These are phyloP conservation scores for Alternaria sp. DNA, from an alignment of 2,329 filamentous ascomycete species.

Conservation along the genomic window DNA sequence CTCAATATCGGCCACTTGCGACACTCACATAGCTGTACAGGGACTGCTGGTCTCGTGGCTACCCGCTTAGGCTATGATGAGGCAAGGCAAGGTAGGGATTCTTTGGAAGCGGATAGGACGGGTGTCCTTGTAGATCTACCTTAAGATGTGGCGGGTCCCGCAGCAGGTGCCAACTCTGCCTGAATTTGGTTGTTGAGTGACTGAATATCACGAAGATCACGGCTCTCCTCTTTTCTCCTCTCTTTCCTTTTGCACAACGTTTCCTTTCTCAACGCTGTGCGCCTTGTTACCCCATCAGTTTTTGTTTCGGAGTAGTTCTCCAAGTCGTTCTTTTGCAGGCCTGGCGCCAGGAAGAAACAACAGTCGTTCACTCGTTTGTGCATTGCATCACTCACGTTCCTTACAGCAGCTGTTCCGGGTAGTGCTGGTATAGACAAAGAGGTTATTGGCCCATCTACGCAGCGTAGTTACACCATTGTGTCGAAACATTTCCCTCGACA, in stretches of 20 bases:
- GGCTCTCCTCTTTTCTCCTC: constrained; percentile 7
- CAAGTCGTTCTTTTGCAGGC: constrained; percentile 42
- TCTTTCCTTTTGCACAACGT: constrained; percentile 20
- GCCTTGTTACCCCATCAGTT: constrained; percentile 27
- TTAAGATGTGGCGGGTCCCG: constrained; percentile 29
- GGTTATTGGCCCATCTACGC: constrained; percentile 29
- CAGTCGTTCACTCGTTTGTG: constrained; percentile 28
- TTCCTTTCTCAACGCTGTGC: constrained; percentile 40
- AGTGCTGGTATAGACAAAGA: constrained; percentile 11
- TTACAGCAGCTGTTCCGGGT: constrained; percentile 35
- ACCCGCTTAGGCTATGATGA: constrained; percentile 1
- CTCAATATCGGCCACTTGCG: constrained; percentile 26
- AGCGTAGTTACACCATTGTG: constrained; percentile 5
- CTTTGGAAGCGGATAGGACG: constrained; percentile 2
- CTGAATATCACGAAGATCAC: constrained; percentile 38
- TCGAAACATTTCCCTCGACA: constrained; percentile 1
- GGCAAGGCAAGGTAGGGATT: constrained; percentile 1
- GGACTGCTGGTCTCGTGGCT: constrained; percentile 20
- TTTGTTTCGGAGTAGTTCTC: constrained; percentile 14
- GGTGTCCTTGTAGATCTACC: constrained; percentile 34
- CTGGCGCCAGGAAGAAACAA: constrained; percentile 30
- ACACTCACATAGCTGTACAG: constrained; percentile 23
- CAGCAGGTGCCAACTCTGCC: constrained; percentile 9
- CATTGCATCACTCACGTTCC: constrained; percentile 35
- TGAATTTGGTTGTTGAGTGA: constrained; percentile 36